Evolutionary conservation across 1,139 yeast species (phyloP).

Genomic region (Candida tetrigidarum): DNA sequence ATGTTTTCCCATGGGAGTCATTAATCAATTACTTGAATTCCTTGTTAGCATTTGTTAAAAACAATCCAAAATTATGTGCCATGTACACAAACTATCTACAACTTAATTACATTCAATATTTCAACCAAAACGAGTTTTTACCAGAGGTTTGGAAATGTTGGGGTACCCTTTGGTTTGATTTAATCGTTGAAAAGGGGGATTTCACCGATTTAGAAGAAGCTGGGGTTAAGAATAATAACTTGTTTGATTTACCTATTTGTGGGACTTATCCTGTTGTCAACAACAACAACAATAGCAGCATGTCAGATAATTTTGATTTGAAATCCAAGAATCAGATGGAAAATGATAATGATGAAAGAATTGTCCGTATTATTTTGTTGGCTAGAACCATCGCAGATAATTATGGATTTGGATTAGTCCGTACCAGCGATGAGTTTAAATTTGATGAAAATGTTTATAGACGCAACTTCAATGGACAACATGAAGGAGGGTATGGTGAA

Average conservation of each 20-base stretch:
- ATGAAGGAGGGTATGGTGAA: constrained; percentile 38
- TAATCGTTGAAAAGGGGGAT: constrained; percentile 51
- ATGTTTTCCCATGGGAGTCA: constrained; percentile 70
- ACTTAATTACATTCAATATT: constrained; percentile 38
- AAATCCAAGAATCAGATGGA: constrained; percentile 33
- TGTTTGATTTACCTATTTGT: constrained; percentile 69
- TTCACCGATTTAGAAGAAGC: constrained; percentile 55
- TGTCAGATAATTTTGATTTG: constrained; percentile 20
- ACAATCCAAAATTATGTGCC: constrained; percentile 29
- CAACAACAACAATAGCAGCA: constrained; percentile 9
- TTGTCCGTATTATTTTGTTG: constrained; percentile 53
- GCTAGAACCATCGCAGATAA: constrained; percentile 54
- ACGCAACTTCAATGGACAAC: constrained; percentile 18
- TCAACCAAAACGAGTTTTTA: constrained; percentile 60
- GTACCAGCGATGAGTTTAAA: constrained; percentile 49
- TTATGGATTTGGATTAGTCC: constrained; percentile 56
- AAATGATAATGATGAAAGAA: constrained; percentile 47
- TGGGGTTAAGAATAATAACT: constrained; percentile 57
- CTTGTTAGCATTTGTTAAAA: constrained; percentile 38
- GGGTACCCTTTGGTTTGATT: constrained; percentile 84
- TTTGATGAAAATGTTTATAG: constrained; percentile 36
- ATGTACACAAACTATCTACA: constrained; percentile 37
- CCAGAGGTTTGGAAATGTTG: constrained; percentile 85
- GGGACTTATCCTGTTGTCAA: constrained; percentile 52
- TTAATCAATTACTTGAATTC: constrained; percentile 65